Evolutionary conservation across 2,329 filamentous ascomycete species (phyloP).

Genomic region (Phialophora macrospora): DNA sequence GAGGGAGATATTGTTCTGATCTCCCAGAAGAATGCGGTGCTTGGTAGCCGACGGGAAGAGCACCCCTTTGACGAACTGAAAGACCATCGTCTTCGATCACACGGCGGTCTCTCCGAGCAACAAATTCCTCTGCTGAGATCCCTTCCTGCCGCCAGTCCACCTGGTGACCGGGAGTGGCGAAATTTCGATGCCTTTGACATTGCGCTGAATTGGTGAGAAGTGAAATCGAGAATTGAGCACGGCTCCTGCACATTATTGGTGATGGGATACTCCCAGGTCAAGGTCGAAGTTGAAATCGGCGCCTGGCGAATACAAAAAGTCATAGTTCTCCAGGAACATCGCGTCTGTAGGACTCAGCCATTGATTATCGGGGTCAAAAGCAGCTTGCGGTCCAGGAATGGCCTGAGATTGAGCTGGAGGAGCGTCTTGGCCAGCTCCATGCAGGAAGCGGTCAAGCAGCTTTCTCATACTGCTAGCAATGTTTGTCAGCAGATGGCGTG

Average conservation of each 20-base stretch:
- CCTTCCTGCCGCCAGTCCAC: slow-evolving; percentile 32
- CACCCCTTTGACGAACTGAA: slow-evolving; percentile 46
- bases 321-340: slow-evolving; percentile 38
- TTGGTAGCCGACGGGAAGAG: slow-evolving; percentile 46
- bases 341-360: slow-evolving; percentile 38
- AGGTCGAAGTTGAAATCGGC: slow-evolving; percentile 43
- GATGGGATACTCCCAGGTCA: slow-evolving; percentile 32
- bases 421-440: slow-evolving; percentile 2
- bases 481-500: slow-evolving; percentile 40
- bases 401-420: slow-evolving; percentile 4
- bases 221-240: neutral
- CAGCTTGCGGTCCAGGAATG: slow-evolving; percentile 19
- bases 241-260: slow-evolving; percentile 2
- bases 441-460: slow-evolving; percentile 37
- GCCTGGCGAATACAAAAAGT: slow-evolving; percentile 42
- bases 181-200: slow-evolving; percentile 51
- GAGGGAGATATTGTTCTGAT: slow-evolving; percentile 52
- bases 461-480: slow-evolving; percentile 41
- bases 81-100: slow-evolving; percentile 48
- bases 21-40: slow-evolving; percentile 45
- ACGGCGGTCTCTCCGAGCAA: slow-evolving; percentile 51
- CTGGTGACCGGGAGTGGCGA: slow-evolving; percentile 41
- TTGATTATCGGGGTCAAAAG: slow-evolving; percentile 25
- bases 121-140: slow-evolving; percentile 47
- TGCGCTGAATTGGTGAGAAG: slow-evolving; percentile 44